phyloP scores from a whole-genome alignment of 1,284 basidiomycete genomes.

The Ceratobasidium sp. region DNA sequence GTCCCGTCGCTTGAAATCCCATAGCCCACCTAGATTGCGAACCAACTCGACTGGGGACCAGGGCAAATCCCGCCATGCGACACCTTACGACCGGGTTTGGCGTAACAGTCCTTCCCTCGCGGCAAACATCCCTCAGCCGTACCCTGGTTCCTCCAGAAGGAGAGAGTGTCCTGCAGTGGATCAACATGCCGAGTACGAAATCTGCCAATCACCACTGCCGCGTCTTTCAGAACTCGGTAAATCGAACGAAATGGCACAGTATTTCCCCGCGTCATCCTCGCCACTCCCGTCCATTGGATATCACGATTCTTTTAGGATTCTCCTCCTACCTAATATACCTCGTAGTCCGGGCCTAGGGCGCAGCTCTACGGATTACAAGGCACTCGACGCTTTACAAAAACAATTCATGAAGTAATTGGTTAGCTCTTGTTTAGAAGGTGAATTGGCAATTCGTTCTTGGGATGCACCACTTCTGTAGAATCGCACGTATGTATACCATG shows the following conservation, averaged over 20 bases:
- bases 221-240: constrained; percentile 17
- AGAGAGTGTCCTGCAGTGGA: neutral
- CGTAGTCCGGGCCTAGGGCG: neutral
- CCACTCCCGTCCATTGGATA: neutral
- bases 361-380: constrained; percentile 25
- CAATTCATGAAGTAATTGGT: constrained; percentile 37
- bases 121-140: neutral
- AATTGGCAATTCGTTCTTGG: too few relatives aligned
- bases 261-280: neutral
- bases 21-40: neutral
- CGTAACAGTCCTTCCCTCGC: neutral
- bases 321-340: constrained; percentile 26
- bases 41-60: neutral
- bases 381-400: constrained; percentile 31
- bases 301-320: constrained; percentile 12
- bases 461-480: neutral
- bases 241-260: neutral
- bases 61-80: neutral
- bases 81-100: neutral
- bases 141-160: neutral
- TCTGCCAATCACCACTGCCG: neutral
- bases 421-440: too few relatives aligned
- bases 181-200: neutral
- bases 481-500: neutral
- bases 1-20: neutral